These are phyloP conservation scores for Fusarium sp. DNA, from an alignment of 2,329 filamentous ascomycete species.

Conservation along the genomic window DNA sequence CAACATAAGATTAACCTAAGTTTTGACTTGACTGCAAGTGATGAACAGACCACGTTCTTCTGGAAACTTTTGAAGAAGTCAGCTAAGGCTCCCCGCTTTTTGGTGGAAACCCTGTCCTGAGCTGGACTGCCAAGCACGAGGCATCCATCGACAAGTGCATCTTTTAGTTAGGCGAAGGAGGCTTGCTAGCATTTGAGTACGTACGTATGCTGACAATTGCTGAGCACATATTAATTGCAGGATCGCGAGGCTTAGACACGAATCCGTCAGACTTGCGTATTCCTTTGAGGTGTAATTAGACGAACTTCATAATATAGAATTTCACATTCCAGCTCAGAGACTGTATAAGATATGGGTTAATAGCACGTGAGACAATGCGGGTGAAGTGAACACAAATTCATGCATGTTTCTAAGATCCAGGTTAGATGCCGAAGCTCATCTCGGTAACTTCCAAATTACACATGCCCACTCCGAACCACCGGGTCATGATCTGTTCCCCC, in stretches of 20 bases:
- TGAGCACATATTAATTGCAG: slow-evolving; percentile 12
- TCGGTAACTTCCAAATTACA: slow-evolving; percentile 35
- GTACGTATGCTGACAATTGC: slow-evolving; percentile 12
- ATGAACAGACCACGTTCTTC: slow-evolving; percentile 19
- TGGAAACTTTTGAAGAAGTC: slow-evolving; percentile 33
- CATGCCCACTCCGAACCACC: slow-evolving; percentile 30
- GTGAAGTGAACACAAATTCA: slow-evolving; percentile 12
- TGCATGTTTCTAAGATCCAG: slow-evolving; percentile 23
- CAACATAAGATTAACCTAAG: slow-evolving; percentile 10
- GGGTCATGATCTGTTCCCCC: slow-evolving; percentile 24
- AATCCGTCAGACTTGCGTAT: slow-evolving; percentile 16
- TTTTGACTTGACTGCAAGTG: neutral
- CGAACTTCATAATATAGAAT: neutral
- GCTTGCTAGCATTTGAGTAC: slow-evolving; percentile 17
- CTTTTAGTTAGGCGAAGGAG: slow-evolving; percentile 17
- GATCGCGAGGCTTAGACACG: slow-evolving; percentile 18
- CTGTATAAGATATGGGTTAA: slow-evolving; percentile 16
- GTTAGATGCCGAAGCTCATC: slow-evolving; percentile 36
- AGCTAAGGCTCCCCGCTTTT: slow-evolving; percentile 30
- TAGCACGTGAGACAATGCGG: slow-evolving; percentile 18
- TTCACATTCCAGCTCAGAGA: slow-evolving; percentile 25
- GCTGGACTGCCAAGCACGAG: slow-evolving; percentile 18
- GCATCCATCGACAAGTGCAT: slow-evolving; percentile 23
- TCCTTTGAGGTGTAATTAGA: neutral
- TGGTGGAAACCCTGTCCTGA: slow-evolving; percentile 23